Conservation (phyloP, 768 basidiomycete genomes). For the Calvatia gigantea region DNA sequence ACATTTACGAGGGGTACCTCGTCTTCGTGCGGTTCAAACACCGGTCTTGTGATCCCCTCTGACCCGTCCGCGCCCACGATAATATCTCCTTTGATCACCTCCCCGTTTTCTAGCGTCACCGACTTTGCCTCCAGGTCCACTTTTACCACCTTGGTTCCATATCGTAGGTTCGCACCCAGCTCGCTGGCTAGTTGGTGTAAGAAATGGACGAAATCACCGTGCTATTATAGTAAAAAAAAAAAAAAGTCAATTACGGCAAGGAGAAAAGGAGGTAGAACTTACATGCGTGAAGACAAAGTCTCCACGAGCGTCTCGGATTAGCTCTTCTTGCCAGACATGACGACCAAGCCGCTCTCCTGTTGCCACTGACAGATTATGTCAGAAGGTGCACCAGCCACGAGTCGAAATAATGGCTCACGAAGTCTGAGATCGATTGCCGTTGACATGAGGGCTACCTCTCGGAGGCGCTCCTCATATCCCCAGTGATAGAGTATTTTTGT, state of each 20-base stretch:
- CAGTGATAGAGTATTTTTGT: conserved; percentile 54
- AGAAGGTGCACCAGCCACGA: not conserved
- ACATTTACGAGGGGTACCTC: conserved; percentile 26
- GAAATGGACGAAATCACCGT: conserved; percentile 47
- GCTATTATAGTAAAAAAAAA: conserved; percentile 32
- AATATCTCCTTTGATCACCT: conserved; percentile 42
- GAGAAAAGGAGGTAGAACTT: conserved; percentile 22
- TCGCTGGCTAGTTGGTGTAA: conserved; percentile 42
- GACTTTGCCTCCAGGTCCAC: conserved; percentile 25
- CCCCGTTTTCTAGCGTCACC: conserved; percentile 37
- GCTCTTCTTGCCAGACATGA: conserved; percentile 50
- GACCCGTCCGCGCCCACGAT: conserved; percentile 57
- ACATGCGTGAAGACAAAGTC: conserved; percentile 34
- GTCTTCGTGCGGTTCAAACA: conserved; percentile 29
- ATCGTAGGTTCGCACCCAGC: conserved; percentile 40
- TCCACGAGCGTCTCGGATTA: conserved; percentile 42
- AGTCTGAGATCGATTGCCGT: conserved; percentile 20
- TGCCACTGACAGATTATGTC: conserved; percentile 31
- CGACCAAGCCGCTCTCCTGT: conserved; percentile 46
- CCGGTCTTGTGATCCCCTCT: conserved; percentile 32
- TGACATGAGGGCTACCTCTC: conserved; percentile 20
- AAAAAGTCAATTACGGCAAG: not conserved
- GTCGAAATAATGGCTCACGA: conserved; percentile 12
- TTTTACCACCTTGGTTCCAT: conserved; percentile 26
- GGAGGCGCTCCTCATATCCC: conserved; percentile 35